Percentiles rank a stretch among this genome's conserved stretches.
Evolutionary conservation across 169 alveolate genomes (phyloP).

Genomic region (Cyclospora cayetanensis): DNA sequence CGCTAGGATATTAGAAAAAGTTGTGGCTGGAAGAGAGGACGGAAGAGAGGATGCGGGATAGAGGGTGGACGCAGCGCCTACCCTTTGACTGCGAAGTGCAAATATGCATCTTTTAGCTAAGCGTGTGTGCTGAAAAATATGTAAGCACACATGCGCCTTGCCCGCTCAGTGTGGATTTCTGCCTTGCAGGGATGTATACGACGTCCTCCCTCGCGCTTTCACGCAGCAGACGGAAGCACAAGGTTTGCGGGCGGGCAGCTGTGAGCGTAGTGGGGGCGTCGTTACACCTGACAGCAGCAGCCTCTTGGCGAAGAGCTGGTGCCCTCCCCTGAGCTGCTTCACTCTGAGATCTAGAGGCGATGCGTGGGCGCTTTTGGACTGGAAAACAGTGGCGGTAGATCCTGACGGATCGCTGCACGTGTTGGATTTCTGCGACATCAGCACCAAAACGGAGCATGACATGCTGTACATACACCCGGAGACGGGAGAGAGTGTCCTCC

Average conservation of each 20-base stretch:
- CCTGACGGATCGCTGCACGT: not conserved
- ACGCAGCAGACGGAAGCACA: not conserved
- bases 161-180: not conserved
- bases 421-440: not conserved
- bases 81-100: too few species aligned
- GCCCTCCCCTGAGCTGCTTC: too few species aligned
- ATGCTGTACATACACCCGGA: not conserved
- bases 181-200: not conserved
- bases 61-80: too few species aligned
- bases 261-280: not conserved
- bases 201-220: not conserved
- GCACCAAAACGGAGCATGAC: not conserved
- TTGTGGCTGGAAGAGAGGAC: too few species aligned
- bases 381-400: not conserved
- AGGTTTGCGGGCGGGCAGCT: not conserved
- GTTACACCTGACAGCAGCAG: not conserved
- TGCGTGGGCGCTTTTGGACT: not conserved
- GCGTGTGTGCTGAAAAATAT: too few species aligned
- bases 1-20: too few species aligned
- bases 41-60: too few species aligned
- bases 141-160: not conserved
- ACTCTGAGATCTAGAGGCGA: not conserved
- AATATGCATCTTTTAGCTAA: too few species aligned
- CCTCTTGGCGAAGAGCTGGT: too few species aligned
- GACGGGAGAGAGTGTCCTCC: not conserved